Evolutionary conservation across 2,329 filamentous ascomycete species (phyloP).

Genomic region (Neopestalotiopsis sp.): DNA sequence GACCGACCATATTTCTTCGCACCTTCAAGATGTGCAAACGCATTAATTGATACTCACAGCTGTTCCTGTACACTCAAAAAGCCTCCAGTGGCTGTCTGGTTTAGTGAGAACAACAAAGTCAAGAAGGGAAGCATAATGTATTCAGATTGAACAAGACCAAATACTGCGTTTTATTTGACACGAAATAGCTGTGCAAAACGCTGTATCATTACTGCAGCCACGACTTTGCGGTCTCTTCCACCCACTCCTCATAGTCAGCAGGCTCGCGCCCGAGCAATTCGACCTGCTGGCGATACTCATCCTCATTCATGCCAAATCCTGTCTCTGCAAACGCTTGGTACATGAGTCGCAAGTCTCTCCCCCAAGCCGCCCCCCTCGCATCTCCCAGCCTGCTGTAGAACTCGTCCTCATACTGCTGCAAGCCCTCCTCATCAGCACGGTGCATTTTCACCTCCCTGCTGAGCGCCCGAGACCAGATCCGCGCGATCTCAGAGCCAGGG

Average conservation of each 20-base stretch:
- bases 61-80: no score
- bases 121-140: no score
- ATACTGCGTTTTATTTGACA: no score
- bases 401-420: constrained; percentile 4
- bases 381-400: not conserved
- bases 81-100: no score
- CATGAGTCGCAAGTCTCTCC: constrained; percentile 12
- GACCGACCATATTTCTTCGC: no score
- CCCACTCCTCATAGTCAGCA: constrained; percentile 8
- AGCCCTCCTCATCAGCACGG: not conserved
- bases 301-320: constrained; percentile 8
- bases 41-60: no score
- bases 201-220: not conserved
- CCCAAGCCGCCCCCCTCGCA: constrained; percentile 3
- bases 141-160: no score
- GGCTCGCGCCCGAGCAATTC: constrained; percentile 14
- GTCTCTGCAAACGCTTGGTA: constrained; percentile 4
- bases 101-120: no score
- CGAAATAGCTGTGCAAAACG: not conserved
- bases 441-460: constrained; percentile 1
- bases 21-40: no score
- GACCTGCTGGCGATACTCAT: constrained; percentile 11
- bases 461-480: constrained; percentile 11
- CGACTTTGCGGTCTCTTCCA: not conserved
- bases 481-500: constrained; percentile 9